phyloP scores from a whole-genome alignment of 768 basidiomycete species.

The Russula earlei region DNA sequence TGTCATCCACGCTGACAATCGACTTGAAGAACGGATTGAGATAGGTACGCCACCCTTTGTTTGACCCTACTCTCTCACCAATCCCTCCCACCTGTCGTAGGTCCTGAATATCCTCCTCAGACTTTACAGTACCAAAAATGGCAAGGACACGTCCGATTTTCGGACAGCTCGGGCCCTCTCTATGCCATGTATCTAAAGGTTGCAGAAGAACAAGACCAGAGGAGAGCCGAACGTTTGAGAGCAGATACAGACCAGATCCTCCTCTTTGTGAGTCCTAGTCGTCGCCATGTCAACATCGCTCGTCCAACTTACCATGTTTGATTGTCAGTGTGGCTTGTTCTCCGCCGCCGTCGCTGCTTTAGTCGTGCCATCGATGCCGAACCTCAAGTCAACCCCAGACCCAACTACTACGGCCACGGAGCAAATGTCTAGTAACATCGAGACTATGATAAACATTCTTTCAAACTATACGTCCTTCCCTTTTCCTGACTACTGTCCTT shows the following conservation, averaged over 20 bases:
- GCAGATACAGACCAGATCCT: neutral
- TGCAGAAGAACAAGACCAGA: neutral
- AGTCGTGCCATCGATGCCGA: neutral
- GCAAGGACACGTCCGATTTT: neutral
- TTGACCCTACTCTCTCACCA: neutral
- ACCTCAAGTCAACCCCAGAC: neutral
- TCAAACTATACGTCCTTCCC: no score
- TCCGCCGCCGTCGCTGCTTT: neutral
- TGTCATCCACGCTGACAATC: neutral
- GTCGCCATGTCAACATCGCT: neutral
- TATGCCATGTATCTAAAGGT: neutral
- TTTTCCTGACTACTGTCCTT: neutral
- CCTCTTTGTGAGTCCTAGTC: neutral
- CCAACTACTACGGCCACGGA: neutral
- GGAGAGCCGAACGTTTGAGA: neutral
- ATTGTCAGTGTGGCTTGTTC: neutral
- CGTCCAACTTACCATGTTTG: no score
- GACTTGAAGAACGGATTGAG: neutral
- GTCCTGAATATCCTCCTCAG: neutral
- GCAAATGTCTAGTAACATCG: no score
- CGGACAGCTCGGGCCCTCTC: neutral
- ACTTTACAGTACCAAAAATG: neutral
- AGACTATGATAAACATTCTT: no score
- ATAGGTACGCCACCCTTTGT: neutral
- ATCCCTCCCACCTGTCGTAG: neutral